phyloP scores from a whole-genome alignment of 495 filamentous ascomycete species.

The Penicillium paradoxum region DNA sequence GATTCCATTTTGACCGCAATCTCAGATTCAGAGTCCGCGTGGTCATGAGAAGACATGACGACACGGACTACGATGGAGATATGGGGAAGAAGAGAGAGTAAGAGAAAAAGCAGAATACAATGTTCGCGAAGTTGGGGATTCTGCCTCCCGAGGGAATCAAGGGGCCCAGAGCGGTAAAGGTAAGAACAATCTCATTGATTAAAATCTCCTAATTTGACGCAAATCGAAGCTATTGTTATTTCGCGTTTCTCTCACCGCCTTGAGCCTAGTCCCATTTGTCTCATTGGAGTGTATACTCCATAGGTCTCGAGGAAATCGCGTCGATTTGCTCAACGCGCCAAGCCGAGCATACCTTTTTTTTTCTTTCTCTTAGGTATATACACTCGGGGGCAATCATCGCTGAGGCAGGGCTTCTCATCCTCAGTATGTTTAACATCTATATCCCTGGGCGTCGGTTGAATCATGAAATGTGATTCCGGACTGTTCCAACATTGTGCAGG shows the following conservation, averaged over 20 bases:
- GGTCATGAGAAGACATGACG: conserved; percentile 46
- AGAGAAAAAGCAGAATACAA: conserved; percentile 6
- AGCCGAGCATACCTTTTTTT: background rate
- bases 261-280: background rate
- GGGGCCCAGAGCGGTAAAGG: conserved; percentile 8
- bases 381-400: background rate
- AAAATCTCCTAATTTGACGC: conserved; percentile 7
- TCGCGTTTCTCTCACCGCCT: conserved; percentile 9
- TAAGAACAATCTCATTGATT: conserved; percentile 6
- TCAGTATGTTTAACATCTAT: background rate
- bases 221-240: conserved; percentile 11
- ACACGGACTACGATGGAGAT: conserved; percentile 30
- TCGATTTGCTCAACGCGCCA: background rate
- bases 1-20: conserved; percentile 16
- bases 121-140: background rate
- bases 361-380: background rate
- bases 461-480: background rate
- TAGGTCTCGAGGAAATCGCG: background rate
- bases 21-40: conserved; percentile 33
- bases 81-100: conserved; percentile 3
- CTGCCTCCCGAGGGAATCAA: conserved; percentile 5
- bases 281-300: background rate
- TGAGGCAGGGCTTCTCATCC: no score
- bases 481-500: background rate
- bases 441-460: background rate